Base-by-base conservation (phyloP, 2,329 filamentous ascomycete species). In the Pseudovirgaria hyperparasitica region DNA sequence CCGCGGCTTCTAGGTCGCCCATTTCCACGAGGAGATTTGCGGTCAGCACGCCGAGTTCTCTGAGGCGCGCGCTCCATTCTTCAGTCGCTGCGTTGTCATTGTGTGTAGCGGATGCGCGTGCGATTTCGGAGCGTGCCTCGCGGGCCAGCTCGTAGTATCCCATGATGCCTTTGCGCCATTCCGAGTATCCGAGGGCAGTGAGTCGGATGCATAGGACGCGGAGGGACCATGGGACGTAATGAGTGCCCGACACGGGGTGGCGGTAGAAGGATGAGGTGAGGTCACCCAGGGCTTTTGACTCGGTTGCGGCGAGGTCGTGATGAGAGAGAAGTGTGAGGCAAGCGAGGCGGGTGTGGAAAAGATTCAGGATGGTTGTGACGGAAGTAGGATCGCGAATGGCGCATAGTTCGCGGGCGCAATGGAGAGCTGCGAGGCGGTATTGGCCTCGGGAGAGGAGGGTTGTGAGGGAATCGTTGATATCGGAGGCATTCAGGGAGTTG, bases 121-220 rank as follows among this genome's bases (percentile, higher is more conserved):
- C 54, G 5, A 82, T 60, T 30, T 68, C 65, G 2, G 62, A 58
- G 11, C 85, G 65, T 2, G 82, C 82, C 51, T 92, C 84, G 6
- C 80, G 58, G 0, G 77, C 85, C 2, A 96, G 66, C 36, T 93
- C 85, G 48, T 93, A 92, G 48, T 92, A 82, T 23, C 80, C 81
- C 65, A 90, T 87, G 31, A 98, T 76, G 4, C 82, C 80, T 34
- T 86, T 69, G 4, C 87, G 68, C 26, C 76, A 72, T 53, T 98
- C 90, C 4, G 77, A 77, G 37, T 90, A 92, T 1, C 82, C 84
- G 23, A 93, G 69, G 0, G 82, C 82, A 40, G 92, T 82, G 12
- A 96, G 65, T 2, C 86, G 70, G 6, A 94, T 79, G 5, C 78
- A 76, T 10, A 96, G 65, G 3, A 94, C 68, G 5, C 90, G 72